Percentiles rank a stretch among this genome's conserved stretches.
Evolutionary conservation across 2,329 filamentous ascomycete genomes (phyloP).

Genomic region (Periconia macrospinosa): DNA sequence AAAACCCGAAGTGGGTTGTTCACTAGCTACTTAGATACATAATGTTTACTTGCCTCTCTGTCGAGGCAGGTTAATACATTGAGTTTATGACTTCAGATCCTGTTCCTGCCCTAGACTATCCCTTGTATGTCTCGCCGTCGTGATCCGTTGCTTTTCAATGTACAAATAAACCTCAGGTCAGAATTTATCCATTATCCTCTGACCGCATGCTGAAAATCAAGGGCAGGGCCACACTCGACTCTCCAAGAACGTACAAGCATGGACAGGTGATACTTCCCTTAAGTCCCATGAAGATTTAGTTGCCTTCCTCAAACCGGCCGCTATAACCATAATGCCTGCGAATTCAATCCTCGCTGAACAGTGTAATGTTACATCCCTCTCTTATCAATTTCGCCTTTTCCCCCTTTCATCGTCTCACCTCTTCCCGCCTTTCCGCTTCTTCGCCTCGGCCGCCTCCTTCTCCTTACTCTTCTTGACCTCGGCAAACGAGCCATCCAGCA

Average conservation of each 20-base stretch:
- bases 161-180: too few relatives aligned
- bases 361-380: neutral
- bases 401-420: neutral
- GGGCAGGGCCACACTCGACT: too few relatives aligned
- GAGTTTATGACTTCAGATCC: neutral
- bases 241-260: too few relatives aligned
- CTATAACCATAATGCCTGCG: too few relatives aligned
- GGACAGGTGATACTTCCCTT: too few relatives aligned
- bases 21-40: neutral
- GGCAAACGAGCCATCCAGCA: conserved; percentile 19
- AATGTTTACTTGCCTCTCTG: neutral
- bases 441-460: neutral
- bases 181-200: too few relatives aligned
- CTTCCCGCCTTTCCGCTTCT: conserved; percentile 7
- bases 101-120: neutral
- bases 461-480: conserved; percentile 10
- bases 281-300: too few relatives aligned
- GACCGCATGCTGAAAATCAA: too few relatives aligned
- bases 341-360: too few relatives aligned
- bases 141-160: too few relatives aligned
- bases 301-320: too few relatives aligned
- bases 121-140: too few relatives aligned
- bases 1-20: neutral
- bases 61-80: neutral
- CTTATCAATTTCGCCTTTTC: neutral